phyloP scores from a whole-genome alignment of 1,139 yeast genomes.

The Debaryomyces udenii region DNA sequence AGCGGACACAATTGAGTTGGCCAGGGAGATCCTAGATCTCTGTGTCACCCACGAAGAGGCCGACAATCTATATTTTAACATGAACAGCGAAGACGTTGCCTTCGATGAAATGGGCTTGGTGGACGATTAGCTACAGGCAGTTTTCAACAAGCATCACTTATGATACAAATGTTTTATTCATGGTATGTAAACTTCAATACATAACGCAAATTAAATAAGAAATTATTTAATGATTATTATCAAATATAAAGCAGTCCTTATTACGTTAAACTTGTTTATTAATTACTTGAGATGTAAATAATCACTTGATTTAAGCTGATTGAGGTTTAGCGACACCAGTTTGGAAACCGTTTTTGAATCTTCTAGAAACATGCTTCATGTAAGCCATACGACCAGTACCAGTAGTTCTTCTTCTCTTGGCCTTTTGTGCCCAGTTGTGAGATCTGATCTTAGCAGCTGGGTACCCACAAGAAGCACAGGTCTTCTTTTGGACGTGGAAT shows the following conservation, averaged over 20 bases:
- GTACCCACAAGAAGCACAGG: constrained; percentile 99
- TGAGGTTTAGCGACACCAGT: constrained; percentile 73
- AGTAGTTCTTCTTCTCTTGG: constrained; percentile 99
- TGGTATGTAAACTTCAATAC: constrained; percentile 11
- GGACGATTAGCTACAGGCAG: constrained; percentile 10
- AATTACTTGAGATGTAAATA: constrained; percentile 10
- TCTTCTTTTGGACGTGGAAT: constrained; percentile 99
- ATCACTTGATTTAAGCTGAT: constrained; percentile 35
- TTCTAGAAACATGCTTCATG: constrained; percentile 95
- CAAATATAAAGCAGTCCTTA: constrained; percentile 6
- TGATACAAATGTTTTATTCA: constrained; percentile 10
- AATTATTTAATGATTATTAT: constrained; percentile 5
- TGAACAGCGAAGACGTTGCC: constrained; percentile 46
- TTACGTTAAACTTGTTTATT: constrained; percentile 11
- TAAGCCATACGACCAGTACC: constrained; percentile 99
- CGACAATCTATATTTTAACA: constrained; percentile 69
- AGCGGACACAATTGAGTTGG: constrained; percentile 64
- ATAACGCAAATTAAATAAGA: constrained; percentile 10
- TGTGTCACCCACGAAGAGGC: constrained; percentile 79
- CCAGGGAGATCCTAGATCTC: constrained; percentile 70
- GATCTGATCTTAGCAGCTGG: constrained; percentile 99
- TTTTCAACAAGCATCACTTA: constrained; percentile 5
- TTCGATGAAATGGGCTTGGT: constrained; percentile 32
- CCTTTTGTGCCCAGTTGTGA: constrained; percentile 99
- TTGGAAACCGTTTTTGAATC: constrained; percentile 99